Evolutionary conservation across 2,329 filamentous ascomycete genomes (phyloP).

Genomic region (Diaporthe eres): DNA sequence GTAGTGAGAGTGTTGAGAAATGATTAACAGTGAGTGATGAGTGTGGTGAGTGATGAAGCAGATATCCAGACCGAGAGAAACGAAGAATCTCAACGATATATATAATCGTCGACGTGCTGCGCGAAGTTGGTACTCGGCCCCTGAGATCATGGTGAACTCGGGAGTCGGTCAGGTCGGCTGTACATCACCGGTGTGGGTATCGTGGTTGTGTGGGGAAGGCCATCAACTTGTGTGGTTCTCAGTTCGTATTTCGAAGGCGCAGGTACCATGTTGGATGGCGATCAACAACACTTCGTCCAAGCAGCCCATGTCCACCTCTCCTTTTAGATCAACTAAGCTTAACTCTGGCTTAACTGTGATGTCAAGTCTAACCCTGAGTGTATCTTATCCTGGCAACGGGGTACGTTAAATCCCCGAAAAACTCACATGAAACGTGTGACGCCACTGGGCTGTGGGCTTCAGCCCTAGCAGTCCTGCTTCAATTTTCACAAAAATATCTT

Average conservation of each 20-base stretch:
- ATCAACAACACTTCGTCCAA: constrained; percentile 17
- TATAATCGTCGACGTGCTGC: constrained; percentile 5
- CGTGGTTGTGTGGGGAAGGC: constrained; percentile 5
- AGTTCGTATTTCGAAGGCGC: constrained; percentile 21
- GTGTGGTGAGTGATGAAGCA: constrained; percentile 31
- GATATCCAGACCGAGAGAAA: neutral
- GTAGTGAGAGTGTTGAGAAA: neutral
- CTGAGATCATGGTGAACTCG: constrained; percentile 29
- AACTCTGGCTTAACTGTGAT: constrained; percentile 33
- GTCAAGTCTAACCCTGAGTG: constrained; percentile 23
- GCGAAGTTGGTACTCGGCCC: neutral
- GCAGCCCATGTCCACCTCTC: neutral
- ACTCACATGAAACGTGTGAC: neutral
- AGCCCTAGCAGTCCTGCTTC: neutral
- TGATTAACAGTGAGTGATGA: constrained; percentile 1
- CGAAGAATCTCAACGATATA: constrained; percentile 3
- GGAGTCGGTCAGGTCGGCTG: constrained; percentile 18
- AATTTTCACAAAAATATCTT: neutral
- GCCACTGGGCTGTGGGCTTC: constrained; percentile 1
- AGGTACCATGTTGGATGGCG: constrained; percentile 20
- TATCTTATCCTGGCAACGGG: constrained; percentile 1
- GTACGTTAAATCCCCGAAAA: constrained; percentile 6
- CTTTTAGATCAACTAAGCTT: constrained; percentile 34
- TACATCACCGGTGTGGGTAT: constrained; percentile 24
- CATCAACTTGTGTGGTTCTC: constrained; percentile 26